Conservation (phyloP, 257 asterid genomes). For the Ballota nigra region DNA sequence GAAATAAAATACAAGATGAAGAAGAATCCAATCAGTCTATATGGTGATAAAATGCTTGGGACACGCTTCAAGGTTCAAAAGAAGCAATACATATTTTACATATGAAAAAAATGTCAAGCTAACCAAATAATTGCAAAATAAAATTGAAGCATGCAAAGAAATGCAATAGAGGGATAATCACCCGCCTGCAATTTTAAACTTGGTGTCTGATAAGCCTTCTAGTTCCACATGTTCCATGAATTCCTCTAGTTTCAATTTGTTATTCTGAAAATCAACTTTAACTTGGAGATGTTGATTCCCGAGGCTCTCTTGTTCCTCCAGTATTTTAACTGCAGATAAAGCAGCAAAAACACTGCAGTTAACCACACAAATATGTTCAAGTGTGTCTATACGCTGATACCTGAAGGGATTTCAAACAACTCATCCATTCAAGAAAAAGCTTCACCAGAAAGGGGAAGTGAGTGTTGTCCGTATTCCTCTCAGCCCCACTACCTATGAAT, state of each 20-base stretch:
- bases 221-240: not conserved
- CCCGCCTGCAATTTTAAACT: not conserved
- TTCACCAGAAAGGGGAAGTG: not conserved
- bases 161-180: not conserved
- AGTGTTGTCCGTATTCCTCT: not conserved
- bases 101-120: too few relatives aligned
- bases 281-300: not conserved
- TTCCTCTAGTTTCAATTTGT: not conserved
- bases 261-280: not conserved
- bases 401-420: not conserved
- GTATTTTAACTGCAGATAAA: not conserved
- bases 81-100: not conserved
- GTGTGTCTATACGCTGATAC: not conserved
- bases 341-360: not conserved
- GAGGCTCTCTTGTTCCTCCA: not conserved
- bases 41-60: not conserved
- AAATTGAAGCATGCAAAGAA: too few relatives aligned
- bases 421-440: not conserved
- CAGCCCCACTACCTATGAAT: too few relatives aligned
- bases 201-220: not conserved
- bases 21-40: too few relatives aligned
- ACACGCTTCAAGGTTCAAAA: not conserved
- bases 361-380: not conserved
- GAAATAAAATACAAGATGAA: too few relatives aligned
- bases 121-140: too few relatives aligned